phyloP scores from a whole-genome alignment of 441 rosid species.

The Aleurites moluccanus region DNA sequence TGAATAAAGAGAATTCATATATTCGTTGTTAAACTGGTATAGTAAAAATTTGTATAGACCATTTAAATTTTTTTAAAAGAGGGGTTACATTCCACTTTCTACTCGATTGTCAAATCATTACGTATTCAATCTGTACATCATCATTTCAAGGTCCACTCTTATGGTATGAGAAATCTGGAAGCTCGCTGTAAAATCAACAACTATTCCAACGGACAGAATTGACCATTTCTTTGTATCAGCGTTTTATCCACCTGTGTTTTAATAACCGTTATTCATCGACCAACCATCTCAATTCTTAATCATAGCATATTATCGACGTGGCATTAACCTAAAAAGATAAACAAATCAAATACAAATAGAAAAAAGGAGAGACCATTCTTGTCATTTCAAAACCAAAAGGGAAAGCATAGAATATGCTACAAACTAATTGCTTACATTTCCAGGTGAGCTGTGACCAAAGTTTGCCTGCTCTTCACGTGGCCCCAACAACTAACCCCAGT shows the following conservation, averaged over 20 bases:
- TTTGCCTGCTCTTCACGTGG: slow-evolving; percentile 8
- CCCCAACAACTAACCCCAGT: slow-evolving; percentile 9
- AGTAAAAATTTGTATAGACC: no score
- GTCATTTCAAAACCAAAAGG: background rate
- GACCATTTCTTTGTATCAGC: background rate
- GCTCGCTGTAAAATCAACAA: background rate
- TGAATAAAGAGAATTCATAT: no score
- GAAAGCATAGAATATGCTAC: background rate
- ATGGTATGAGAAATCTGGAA: background rate
- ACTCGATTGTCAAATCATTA: no score
- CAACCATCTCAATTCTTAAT: background rate
- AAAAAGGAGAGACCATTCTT: background rate
- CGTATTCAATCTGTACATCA: no score
- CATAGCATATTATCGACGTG: background rate
- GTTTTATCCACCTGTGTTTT: background rate
- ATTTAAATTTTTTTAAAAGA: no score
- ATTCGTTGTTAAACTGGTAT: no score
- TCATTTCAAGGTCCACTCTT: no score
- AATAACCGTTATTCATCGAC: background rate
- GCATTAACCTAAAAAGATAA: background rate
- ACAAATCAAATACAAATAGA: no score
- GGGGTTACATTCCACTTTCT: no score
- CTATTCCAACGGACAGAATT: no score
- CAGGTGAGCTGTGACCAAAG: slow-evolving; percentile 19
- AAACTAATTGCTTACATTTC: slow-evolving; percentile 9